Evolutionary conservation across 192 early-diverging fungal species (phyloP).

Genomic region (Umbelopsis vinacea): DNA sequence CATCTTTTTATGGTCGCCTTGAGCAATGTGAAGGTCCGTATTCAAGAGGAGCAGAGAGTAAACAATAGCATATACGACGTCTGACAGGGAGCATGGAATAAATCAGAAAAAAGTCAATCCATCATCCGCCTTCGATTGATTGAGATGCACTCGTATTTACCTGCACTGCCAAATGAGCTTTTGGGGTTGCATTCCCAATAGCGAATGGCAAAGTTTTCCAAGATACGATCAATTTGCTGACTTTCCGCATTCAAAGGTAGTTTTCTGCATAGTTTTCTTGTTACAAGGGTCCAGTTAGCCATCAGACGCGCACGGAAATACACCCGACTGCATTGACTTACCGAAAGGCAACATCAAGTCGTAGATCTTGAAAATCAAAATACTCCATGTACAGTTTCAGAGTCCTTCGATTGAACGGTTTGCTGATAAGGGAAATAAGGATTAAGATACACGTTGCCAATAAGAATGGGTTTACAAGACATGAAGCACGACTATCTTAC

Average conservation of each 20-base stretch:
- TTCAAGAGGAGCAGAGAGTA: constrained; percentile 90
- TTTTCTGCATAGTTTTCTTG: constrained; percentile 68
- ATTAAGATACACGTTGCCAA: too few relatives aligned
- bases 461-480: too few relatives aligned
- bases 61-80: constrained; percentile 84
- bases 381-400: constrained; percentile 35
- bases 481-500: too few relatives aligned
- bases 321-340: background rate
- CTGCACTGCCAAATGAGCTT: constrained; percentile 46
- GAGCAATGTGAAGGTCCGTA: constrained; percentile 91
- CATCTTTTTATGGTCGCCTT: constrained; percentile 73
- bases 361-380: constrained; percentile 35
- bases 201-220: constrained; percentile 78
- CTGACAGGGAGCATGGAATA: too few relatives aligned
- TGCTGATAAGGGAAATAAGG: background rate
- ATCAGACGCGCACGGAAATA: too few relatives aligned
- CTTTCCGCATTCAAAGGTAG: constrained; percentile 88
- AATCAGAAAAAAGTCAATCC: too few relatives aligned
- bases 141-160: background rate
- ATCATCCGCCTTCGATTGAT: too few relatives aligned
- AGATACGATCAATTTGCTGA: constrained; percentile 89
- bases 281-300: background rate
- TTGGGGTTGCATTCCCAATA: constrained; percentile 85
- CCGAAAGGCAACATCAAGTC: constrained; percentile 35
- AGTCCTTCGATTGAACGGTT: constrained; percentile 29